Evolutionary conservation across 2,329 filamentous ascomycete genomes (phyloP).

Genomic region (Diaporthe capsici): DNA sequence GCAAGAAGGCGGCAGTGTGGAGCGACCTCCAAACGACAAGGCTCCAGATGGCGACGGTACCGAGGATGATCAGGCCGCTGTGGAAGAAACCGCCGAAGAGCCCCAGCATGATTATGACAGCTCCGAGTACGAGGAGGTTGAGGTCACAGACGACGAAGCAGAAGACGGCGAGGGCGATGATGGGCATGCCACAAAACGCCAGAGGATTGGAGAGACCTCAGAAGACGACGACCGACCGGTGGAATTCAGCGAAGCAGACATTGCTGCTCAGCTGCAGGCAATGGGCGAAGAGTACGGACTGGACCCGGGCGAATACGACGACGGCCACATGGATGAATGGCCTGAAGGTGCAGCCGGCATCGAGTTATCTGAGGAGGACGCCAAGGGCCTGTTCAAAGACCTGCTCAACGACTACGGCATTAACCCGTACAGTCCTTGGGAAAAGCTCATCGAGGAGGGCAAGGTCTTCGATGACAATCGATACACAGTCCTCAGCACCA

Average conservation of each 20-base stretch:
- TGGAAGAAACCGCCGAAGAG: slow-evolving; percentile 56
- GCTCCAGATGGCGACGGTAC: slow-evolving; percentile 46
- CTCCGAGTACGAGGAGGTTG: slow-evolving; percentile 83
- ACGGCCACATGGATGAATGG: slow-evolving; percentile 71
- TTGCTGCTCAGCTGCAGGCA: slow-evolving; percentile 89
- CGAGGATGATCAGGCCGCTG: slow-evolving; percentile 49
- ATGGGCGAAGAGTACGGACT: slow-evolving; percentile 90
- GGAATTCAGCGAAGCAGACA: slow-evolving; percentile 95
- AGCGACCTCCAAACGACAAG: slow-evolving; percentile 28
- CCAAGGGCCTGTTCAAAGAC: slow-evolving; percentile 84
- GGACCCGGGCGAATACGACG: slow-evolving; percentile 82
- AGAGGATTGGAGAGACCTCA: slow-evolving; percentile 58
- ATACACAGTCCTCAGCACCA: slow-evolving; percentile 87
- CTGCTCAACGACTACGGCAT: slow-evolving; percentile 86
- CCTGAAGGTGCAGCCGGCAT: slow-evolving; percentile 81
- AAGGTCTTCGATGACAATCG: slow-evolving; percentile 86
- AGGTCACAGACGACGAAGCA: slow-evolving; percentile 76
- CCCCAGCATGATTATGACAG: slow-evolving; percentile 66
- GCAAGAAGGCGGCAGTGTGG: slow-evolving; percentile 24
- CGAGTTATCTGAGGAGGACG: slow-evolving; percentile 81
- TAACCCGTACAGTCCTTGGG: slow-evolving; percentile 93
- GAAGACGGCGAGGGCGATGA: slow-evolving; percentile 62
- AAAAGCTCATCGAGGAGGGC: slow-evolving; percentile 87
- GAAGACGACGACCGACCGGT: slow-evolving; percentile 64
- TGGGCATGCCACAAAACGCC: slow-evolving; percentile 64